A percentile compares a stretch with the other conserved stretches of the same genome.
These are phyloP conservation scores for Pythium phragmiticola DNA, from an alignment of 352 stramenopile genomes.

Conservation along the genomic window DNA sequence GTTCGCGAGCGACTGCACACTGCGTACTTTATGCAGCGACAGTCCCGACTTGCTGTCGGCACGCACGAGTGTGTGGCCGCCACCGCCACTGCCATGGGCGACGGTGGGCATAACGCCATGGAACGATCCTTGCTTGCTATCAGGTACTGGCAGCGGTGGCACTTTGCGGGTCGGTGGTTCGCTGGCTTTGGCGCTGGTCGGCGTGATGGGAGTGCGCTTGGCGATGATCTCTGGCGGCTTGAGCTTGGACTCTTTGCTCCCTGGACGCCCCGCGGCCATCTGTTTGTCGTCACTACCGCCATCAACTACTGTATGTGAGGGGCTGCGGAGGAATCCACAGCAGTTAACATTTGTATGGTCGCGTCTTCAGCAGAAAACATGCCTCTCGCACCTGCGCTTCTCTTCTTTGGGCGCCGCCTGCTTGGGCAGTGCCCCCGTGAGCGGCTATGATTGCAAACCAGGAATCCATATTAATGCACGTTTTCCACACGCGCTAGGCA, in stretches of 20 bases:
- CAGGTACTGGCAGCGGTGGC: constrained; percentile 31
- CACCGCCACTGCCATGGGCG: neutral
- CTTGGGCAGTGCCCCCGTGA: constrained; percentile 21
- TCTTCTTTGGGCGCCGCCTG: constrained; percentile 30
- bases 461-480: neutral
- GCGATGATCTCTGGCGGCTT: constrained; percentile 53
- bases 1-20: constrained; percentile 77
- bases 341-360: too few relatives aligned
- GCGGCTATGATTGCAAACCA: constrained; percentile 3
- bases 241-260: constrained; percentile 66
- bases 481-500: neutral
- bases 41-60: constrained; percentile 50
- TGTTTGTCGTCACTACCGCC: constrained; percentile 14
- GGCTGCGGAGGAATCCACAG: constrained; percentile 4
- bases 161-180: constrained; percentile 46
- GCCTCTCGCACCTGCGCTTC: constrained; percentile 25
- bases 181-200: constrained; percentile 10
- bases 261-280: constrained; percentile 1
- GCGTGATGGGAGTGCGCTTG: constrained; percentile 15
- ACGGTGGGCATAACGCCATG: constrained; percentile 21
- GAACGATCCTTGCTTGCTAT: constrained; percentile 34
- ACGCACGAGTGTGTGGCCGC: constrained; percentile 8
- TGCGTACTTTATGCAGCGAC: constrained; percentile 64
- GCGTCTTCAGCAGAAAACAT: too few relatives aligned
- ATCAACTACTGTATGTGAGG: constrained; percentile 24